These are phyloP conservation scores for Symbiodinium pilosum DNA, from an alignment of 73 alveolate genomes.

Conservation along the genomic window DNA sequence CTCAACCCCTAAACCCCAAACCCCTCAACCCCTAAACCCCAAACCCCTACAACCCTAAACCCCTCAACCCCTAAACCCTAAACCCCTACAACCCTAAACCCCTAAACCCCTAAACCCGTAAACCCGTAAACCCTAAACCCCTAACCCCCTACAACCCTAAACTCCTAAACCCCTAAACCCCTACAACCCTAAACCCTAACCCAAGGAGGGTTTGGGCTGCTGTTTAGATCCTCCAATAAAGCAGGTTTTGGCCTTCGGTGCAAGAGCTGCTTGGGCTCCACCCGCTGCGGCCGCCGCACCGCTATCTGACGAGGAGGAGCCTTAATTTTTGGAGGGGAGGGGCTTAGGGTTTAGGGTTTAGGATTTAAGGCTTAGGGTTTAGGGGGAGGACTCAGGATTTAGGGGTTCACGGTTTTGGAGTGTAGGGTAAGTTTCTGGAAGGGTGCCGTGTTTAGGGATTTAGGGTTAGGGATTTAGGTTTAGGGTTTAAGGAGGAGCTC, in stretches of 20 bases:
- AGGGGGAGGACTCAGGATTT: neutral
- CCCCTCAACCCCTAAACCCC: neutral
- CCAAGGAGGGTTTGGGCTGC: neutral
- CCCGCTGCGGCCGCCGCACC: neutral
- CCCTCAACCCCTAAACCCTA: too few species aligned
- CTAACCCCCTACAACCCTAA: neutral
- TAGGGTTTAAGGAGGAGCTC: neutral
- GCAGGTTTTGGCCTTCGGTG: conserved; percentile 23
- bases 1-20: neutral
- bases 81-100: neutral
- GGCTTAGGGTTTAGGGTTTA: neutral
- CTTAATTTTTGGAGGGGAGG: neutral
- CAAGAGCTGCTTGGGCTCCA: neutral
- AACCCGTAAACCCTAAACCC: neutral
- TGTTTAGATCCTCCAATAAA: too few species aligned
- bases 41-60: neutral
- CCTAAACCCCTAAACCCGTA: neutral
- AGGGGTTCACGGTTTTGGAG: neutral
- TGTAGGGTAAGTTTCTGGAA: neutral
- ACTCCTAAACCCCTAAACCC: neutral
- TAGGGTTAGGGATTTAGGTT: neutral
- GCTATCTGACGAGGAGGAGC: conserved; percentile 5
- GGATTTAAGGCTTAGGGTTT: neutral
- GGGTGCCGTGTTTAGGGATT: neutral
- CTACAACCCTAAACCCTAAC: neutral